Percentiles rank a stretch among this genome's conserved stretches.
phyloP scores from a whole-genome alignment of 2,329 filamentous ascomycete genomes.

The Westerdykella aurantiaca region DNA sequence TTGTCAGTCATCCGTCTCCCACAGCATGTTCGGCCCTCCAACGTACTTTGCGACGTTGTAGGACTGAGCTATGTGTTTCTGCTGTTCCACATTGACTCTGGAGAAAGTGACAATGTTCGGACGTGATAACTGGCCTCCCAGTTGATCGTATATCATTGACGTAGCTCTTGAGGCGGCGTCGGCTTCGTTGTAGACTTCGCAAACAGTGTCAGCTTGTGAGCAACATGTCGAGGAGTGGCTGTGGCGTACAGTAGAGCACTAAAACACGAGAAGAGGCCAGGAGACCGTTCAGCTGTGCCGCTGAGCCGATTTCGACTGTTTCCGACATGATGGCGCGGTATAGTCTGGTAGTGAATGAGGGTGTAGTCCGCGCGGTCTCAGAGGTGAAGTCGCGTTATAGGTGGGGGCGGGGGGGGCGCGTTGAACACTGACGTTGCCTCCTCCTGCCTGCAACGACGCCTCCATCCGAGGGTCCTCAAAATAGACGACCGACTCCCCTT shows the following conservation, averaged over 20 bases:
- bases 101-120: conserved; percentile 72
- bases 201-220: conserved; percentile 15
- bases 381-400: conserved; percentile 11
- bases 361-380: conserved; percentile 6
- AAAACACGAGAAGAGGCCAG: conserved; percentile 71
- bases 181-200: conserved; percentile 78
- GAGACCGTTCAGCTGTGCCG: conserved; percentile 47
- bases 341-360: conserved; percentile 14
- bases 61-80: conserved; percentile 65
- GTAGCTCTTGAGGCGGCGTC: conserved; percentile 80
- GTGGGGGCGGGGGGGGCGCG: conserved; percentile 11
- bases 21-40: conserved; percentile 20
- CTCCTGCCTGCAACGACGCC: not conserved
- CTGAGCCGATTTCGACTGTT: conserved; percentile 41
- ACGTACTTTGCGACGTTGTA: conserved; percentile 63
- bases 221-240: conserved; percentile 5
- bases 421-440: conserved; percentile 6
- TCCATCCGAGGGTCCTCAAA: not conserved
- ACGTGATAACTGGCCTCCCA: conserved; percentile 65
- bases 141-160: conserved; percentile 72
- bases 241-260: conserved; percentile 75
- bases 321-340: conserved; percentile 38
- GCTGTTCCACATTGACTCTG: conserved; percentile 72
- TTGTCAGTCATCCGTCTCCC: conserved; percentile 7
- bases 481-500: no score